Percentiles rank a stretch among this genome's conserved stretches.
phyloP scores from a whole-genome alignment of 768 basidiomycete species.

The Lyophyllum decastes region DNA sequence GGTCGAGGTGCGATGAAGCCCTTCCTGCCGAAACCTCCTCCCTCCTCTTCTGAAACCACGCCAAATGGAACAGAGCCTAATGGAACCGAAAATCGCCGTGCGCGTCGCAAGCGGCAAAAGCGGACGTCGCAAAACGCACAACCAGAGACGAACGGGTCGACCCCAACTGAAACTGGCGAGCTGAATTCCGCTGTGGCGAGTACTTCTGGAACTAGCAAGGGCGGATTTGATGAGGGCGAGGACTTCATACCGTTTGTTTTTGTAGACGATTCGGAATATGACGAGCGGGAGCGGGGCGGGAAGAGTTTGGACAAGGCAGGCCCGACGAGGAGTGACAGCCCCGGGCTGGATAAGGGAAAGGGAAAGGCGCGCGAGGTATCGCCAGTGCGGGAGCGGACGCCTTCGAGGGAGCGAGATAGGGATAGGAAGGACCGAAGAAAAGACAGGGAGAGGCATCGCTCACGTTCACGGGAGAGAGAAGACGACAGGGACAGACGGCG shows the following conservation, averaged over 20 bases:
- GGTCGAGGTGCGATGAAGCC: constrained; percentile 3
- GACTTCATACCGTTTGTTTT: constrained; percentile 30
- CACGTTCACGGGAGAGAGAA: not conserved
- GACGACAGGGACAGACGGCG: constrained; percentile 10
- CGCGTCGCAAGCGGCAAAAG: constrained; percentile 17
- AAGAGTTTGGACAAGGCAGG: not conserved
- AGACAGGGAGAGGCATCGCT: constrained; percentile 14
- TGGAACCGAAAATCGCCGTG: constrained; percentile 4
- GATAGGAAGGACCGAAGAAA: constrained; percentile 38
- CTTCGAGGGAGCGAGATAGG: not conserved
- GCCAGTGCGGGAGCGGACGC: not conserved
- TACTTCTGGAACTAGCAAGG: not conserved
- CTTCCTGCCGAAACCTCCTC: constrained; percentile 3
- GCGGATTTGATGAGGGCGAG: constrained; percentile 28
- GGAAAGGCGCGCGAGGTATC: constrained; percentile 12
- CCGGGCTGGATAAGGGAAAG: constrained; percentile 14
- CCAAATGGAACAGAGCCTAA: not conserved
- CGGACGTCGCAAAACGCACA: constrained; percentile 5
- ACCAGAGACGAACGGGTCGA: constrained; percentile 4
- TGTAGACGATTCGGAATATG: constrained; percentile 7
- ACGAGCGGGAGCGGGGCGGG: not conserved
- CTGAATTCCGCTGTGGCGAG: not conserved
- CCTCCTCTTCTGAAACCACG: constrained; percentile 6
- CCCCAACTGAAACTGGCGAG: not conserved
- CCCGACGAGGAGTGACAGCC: not conserved